phyloP scores from a whole-genome alignment of 1,284 basidiomycete species.

The Earliella scabrosa region DNA sequence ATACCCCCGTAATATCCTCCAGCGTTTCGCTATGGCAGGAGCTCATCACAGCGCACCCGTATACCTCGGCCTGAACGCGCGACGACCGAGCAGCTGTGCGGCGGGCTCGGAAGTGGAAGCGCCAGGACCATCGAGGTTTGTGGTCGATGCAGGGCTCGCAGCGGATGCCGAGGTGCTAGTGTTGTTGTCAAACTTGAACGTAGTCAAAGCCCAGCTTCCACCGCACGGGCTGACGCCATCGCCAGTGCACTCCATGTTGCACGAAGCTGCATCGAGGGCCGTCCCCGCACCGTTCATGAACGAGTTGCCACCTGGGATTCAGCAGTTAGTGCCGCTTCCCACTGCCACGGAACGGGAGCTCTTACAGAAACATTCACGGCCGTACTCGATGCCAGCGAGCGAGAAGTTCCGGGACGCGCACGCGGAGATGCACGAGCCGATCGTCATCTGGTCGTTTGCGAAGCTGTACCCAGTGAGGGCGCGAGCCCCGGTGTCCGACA shows the following conservation, averaged over 20 bases:
- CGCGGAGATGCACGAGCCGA: constrained; percentile 15
- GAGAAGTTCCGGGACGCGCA: constrained; percentile 26
- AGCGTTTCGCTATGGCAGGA: too few species aligned
- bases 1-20: too few species aligned
- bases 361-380: constrained; percentile 31
- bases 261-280: constrained; percentile 10
- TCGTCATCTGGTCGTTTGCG: constrained; percentile 19
- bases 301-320: constrained; percentile 22
- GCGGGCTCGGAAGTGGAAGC: neutral
- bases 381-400: constrained; percentile 31
- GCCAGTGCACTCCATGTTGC: constrained; percentile 26
- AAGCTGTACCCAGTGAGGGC: constrained; percentile 22
- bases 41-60: too few species aligned
- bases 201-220: constrained; percentile 26
- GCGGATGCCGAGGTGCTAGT: neutral
- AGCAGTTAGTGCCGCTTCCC: neutral
- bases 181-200: neutral
- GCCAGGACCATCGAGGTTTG: neutral
- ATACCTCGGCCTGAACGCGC: neutral
- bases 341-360: too few species aligned
- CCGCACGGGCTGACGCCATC: constrained; percentile 21
- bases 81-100: neutral
- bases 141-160: too few species aligned
- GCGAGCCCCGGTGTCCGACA: constrained; percentile 20
- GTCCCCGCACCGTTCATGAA: constrained; percentile 22